These are phyloP conservation scores for Naematelia aurantialba DNA, from an alignment of 768 basidiomycete species.

Conservation along the genomic window DNA sequence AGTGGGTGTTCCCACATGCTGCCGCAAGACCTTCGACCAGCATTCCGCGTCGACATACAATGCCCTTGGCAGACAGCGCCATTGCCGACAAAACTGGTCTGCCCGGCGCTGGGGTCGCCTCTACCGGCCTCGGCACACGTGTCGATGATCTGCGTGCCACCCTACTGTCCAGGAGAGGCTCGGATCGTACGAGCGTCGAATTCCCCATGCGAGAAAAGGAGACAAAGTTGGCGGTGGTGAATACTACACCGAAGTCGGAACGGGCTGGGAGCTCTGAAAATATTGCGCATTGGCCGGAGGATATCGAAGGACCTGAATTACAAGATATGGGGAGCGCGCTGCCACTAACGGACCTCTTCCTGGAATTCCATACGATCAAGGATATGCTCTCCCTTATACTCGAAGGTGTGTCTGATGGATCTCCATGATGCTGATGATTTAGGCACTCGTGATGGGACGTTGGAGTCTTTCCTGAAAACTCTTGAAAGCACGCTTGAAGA, in stretches of 20 bases:
- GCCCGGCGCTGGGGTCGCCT: slow-evolving; percentile 4
- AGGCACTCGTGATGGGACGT: background rate
- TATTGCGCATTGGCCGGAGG: background rate
- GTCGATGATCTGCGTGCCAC: slow-evolving; percentile 4
- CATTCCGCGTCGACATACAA: slow-evolving; percentile 12
- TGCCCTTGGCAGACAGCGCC: slow-evolving; percentile 2
- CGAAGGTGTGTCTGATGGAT: background rate
- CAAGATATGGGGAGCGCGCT: background rate
- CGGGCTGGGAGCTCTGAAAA: background rate
- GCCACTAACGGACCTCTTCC: background rate
- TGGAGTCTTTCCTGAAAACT: background rate
- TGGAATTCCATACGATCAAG: background rate
- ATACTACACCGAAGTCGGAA: background rate
- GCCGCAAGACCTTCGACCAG: background rate
- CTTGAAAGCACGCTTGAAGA: background rate
- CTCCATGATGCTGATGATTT: background rate
- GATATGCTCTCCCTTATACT: background rate
- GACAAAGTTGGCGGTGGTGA: background rate
- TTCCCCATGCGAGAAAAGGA: slow-evolving; percentile 4
- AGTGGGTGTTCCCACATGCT: slow-evolving; percentile 16
- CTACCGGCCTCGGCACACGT: slow-evolving; percentile 2
- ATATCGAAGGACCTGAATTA: background rate
- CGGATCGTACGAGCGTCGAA: slow-evolving; percentile 3
- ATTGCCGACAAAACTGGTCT: background rate
- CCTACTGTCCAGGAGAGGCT: background rate